phyloP scores from a whole-genome alignment of 2,329 filamentous ascomycete genomes.

The Colletotrichum orbiculare region DNA sequence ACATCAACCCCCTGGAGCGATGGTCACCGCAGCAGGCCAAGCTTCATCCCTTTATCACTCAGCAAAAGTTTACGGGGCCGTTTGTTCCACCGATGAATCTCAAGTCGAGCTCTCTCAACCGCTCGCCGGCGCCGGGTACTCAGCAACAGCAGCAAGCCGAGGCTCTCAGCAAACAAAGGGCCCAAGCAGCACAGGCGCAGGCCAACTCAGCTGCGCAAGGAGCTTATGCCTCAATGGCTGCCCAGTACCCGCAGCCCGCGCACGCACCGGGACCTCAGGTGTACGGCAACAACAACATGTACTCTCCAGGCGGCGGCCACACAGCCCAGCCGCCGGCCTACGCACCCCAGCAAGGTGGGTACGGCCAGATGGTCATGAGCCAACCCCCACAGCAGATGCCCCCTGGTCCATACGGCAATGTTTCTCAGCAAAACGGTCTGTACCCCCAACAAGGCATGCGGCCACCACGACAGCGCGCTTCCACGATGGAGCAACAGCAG shows the following conservation, averaged over 20 bases:
- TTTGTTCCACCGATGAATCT: constrained; percentile 98
- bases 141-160: constrained; percentile 97
- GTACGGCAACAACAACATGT: constrained; percentile 87
- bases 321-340: constrained; percentile 81
- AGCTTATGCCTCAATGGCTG: constrained; percentile 67
- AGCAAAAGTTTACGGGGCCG: constrained; percentile 95
- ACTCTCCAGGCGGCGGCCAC: constrained; percentile 69
- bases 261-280: constrained; percentile 69
- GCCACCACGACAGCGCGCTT: constrained; percentile 86
- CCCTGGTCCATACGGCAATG: constrained; percentile 69
- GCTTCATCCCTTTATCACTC: constrained; percentile 97
- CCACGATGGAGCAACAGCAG: constrained; percentile 95
- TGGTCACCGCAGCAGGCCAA: constrained; percentile 99
- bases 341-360: constrained; percentile 75
- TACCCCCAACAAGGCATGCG: constrained; percentile 74
- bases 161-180: constrained; percentile 91
- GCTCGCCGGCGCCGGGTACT: constrained; percentile 91
- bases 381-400: constrained; percentile 75
- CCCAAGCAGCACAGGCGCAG: constrained; percentile 76
- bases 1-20: constrained; percentile 93
- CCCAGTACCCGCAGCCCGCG: constrained; percentile 59
- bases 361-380: constrained; percentile 79
- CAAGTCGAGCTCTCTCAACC: constrained; percentile 84
- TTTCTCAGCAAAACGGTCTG: constrained; percentile 65
- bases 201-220: constrained; percentile 72